Evolutionary conservation across 768 basidiomycete species (phyloP).

Genomic region (Mycena alexandri): DNA sequence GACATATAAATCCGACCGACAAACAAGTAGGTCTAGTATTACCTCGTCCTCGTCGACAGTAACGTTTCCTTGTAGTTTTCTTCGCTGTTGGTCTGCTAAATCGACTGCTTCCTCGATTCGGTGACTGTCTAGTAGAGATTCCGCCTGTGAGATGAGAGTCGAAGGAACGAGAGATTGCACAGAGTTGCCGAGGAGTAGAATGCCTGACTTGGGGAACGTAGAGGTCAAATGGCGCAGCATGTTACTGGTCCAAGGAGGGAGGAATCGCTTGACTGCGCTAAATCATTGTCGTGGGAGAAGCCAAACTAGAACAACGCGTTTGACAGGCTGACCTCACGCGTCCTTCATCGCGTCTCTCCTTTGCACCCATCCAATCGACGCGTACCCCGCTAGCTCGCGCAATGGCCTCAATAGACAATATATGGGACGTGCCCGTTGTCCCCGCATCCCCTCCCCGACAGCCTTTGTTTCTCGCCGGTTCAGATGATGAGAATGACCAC

Average conservation of each 20-base stretch:
- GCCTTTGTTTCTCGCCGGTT: constrained; percentile 71
- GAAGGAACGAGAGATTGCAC: constrained; percentile 78
- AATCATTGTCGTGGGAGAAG: neutral
- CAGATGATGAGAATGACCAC: constrained; percentile 60
- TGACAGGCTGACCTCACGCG: no score
- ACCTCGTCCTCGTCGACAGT: constrained; percentile 70
- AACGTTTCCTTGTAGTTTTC: constrained; percentile 66
- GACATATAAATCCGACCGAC: neutral
- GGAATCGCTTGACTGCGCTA: neutral
- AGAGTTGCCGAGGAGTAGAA: constrained; percentile 75
- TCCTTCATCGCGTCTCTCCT: no score
- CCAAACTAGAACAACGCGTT: constrained; percentile 24
- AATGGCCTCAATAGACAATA: constrained; percentile 62
- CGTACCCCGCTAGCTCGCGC: no score
- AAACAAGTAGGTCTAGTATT: constrained; percentile 31
- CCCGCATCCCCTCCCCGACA: constrained; percentile 39
- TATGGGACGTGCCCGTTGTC: constrained; percentile 69
- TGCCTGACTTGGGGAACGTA: constrained; percentile 74
- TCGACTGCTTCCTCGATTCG: constrained; percentile 73
- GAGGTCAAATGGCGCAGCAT: constrained; percentile 38
- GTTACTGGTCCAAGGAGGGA: neutral
- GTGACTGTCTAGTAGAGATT: constrained; percentile 74
- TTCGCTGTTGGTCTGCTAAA: constrained; percentile 71
- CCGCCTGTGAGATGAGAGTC: constrained; percentile 79
- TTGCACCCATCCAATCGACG: no score